A percentile compares a stretch with the other conserved stretches of the same genome.
phyloP scores from a whole-genome alignment of 2,329 filamentous ascomycete genomes.

The Ophiostoma populinum region DNA sequence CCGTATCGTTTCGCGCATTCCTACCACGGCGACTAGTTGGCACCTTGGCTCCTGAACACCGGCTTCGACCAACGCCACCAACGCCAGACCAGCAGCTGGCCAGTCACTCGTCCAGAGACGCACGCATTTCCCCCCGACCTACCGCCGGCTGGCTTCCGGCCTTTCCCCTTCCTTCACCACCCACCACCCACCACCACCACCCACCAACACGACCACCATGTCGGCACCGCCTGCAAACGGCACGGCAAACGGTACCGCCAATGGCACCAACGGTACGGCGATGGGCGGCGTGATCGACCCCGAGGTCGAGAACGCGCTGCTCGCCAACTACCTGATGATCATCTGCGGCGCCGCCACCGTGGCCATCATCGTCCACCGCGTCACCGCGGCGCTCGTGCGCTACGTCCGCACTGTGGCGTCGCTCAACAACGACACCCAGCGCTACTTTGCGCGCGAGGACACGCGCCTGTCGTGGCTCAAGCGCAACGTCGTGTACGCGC shows the following conservation, averaged over 20 bases:
- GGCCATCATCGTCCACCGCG: conserved; percentile 49
- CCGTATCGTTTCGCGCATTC: not conserved
- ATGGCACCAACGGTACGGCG: conserved; percentile 2
- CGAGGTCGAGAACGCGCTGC: conserved; percentile 30
- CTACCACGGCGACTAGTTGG: too few species aligned
- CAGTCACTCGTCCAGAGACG: too few species aligned
- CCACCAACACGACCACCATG: not conserved
- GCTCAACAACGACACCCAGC: conserved; percentile 62
- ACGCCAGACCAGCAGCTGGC: too few species aligned
- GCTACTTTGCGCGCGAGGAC: conserved; percentile 53
- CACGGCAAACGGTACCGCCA: conserved; percentile 9
- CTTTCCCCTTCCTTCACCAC: not conserved
- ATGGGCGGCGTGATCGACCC: conserved; percentile 16
- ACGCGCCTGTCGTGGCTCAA: conserved; percentile 41
- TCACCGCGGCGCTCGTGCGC: conserved; percentile 39
- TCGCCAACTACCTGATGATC: conserved; percentile 43
- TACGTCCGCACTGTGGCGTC: conserved; percentile 60
- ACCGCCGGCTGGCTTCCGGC: conserved; percentile 8
- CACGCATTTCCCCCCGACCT: not conserved
- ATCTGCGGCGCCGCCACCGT: conserved; percentile 46
- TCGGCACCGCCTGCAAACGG: conserved; percentile 7
- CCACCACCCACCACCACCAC: not conserved
- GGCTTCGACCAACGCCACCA: too few species aligned
- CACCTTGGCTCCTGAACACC: too few species aligned
- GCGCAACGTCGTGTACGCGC: conserved; percentile 51